Evolutionary conservation across 2,329 filamentous ascomycete species (phyloP), one percentile per base, ranked within the genome.

Genomic region (Microcera coccophila): DNA sequence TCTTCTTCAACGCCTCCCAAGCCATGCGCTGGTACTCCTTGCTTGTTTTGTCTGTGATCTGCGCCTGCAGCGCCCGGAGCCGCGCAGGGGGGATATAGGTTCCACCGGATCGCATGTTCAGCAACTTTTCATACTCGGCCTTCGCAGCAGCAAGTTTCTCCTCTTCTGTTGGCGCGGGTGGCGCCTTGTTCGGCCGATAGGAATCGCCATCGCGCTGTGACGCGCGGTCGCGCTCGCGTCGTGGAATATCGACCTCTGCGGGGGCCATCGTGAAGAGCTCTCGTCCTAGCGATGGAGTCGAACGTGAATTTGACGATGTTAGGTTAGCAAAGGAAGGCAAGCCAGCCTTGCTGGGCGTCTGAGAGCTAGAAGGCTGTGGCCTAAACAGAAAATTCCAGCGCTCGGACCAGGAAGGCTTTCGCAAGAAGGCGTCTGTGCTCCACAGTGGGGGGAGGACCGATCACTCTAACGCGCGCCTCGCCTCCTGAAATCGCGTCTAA

Each of bases 21-120:
- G 90, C 90, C 88, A 98, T 95, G 58, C 93, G 87, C 76, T 97
- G 93, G 63, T 95, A 97, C 70, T 97, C 93, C 68, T 95, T 94
- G 67, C 85, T 94, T 41, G 79, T 84, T 74, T 95, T 95, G 71
- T 98, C 93, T 49, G 90, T 96, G 66, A 98, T 95, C 68, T 95
- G 90, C 40, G 90, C 88, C 71, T 98, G 93, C 48, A 98, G 79
- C 29, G 91, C 91, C 56, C 90, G 82, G 61, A 98, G 74, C 55
- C 89, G 80, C 39, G 91, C 91, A 0, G 93, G 93, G 16, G 93
- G 93, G 48, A 98, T 95, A 64, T 98, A 98, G 18, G 90, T 95
- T 55, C 93, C 93, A 52, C 93, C 93, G 36, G 90, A 95, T 54
- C 93, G 86, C 81, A 95, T 91, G 53, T 80, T 93, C 55, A 95